phyloP scores from a whole-genome alignment of 305 asterid genomes.

The Caryopteris hybrid region DNA sequence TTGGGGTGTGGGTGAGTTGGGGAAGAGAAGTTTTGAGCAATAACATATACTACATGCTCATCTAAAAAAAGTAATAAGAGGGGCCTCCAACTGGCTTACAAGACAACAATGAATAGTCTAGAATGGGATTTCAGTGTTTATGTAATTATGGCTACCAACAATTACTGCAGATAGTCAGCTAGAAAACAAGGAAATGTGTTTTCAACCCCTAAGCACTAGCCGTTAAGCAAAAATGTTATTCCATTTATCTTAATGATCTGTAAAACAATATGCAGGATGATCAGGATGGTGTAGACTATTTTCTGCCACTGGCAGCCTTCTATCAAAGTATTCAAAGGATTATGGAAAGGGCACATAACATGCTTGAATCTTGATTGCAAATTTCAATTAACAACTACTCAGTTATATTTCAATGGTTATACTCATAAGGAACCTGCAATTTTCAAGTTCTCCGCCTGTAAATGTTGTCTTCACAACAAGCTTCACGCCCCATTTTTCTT shows the following conservation, averaged over 20 bases:
- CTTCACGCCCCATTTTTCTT: constrained; percentile 85
- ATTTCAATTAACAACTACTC: background rate
- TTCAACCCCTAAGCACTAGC: background rate
- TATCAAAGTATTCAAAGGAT: background rate
- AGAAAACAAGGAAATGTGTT: background rate
- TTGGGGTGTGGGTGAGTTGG: too few relatives aligned
- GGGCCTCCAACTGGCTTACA: background rate
- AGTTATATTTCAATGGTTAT: background rate
- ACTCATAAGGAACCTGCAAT: constrained; percentile 53
- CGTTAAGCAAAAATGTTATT: too few relatives aligned
- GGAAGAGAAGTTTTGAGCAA: too few relatives aligned
- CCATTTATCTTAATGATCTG: too few relatives aligned
- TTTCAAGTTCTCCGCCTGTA: constrained; percentile 82
- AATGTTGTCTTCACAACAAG: constrained; percentile 66
- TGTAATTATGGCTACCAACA: background rate
- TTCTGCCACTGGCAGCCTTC: too few relatives aligned
- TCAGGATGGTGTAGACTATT: too few relatives aligned
- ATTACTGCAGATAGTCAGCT: background rate
- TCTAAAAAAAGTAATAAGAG: background rate
- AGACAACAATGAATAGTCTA: background rate
- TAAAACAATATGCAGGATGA: too few relatives aligned
- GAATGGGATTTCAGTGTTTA: background rate
- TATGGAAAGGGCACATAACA: background rate
- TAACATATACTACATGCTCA: too few relatives aligned
- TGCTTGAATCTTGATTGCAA: background rate